Evolutionary conservation across 2,329 filamentous ascomycete species (phyloP).

Genomic region (Colletotrichum lindemuthianum): DNA sequence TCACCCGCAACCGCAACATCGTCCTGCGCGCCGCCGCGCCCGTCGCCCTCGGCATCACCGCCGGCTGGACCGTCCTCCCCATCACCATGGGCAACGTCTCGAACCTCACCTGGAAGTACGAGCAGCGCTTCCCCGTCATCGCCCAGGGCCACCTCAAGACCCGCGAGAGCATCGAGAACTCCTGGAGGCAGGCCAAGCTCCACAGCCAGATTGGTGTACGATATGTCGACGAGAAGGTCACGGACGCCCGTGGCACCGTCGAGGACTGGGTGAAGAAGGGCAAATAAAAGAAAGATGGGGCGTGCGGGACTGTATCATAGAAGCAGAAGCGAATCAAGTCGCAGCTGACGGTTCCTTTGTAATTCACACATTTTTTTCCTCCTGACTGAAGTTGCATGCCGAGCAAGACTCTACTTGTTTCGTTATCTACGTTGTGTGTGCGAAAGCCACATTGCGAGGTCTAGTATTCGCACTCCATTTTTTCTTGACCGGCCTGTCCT

Average conservation of each 20-base stretch:
- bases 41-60: slow-evolving; percentile 80
- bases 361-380: slow-evolving; percentile 27
- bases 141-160: slow-evolving; percentile 82
- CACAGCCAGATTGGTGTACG: slow-evolving; percentile 76
- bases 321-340: slow-evolving; percentile 35
- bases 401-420: not conserved
- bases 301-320: slow-evolving; percentile 35
- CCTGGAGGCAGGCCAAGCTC: slow-evolving; percentile 77
- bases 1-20: slow-evolving; percentile 87
- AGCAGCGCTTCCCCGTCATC: slow-evolving; percentile 86
- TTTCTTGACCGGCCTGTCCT: not conserved
- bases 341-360: slow-evolving; percentile 36
- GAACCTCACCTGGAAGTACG: slow-evolving; percentile 89
- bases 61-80: slow-evolving; percentile 86
- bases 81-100: slow-evolving; percentile 90
- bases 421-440: not conserved
- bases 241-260: slow-evolving; percentile 76
- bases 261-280: slow-evolving; percentile 95
- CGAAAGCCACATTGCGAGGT: not conserved
- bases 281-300: slow-evolving; percentile 61
- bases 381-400: not conserved
- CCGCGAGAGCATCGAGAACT: slow-evolving; percentile 74
- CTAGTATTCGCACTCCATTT: slow-evolving; percentile 8
- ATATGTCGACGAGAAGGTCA: slow-evolving; percentile 85
- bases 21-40: slow-evolving; percentile 82